A percentile compares a stretch with the other conserved stretches of the same genome.
phyloP scores from a whole-genome alignment of 345 rosid species.

The Ricinus communis region DNA sequence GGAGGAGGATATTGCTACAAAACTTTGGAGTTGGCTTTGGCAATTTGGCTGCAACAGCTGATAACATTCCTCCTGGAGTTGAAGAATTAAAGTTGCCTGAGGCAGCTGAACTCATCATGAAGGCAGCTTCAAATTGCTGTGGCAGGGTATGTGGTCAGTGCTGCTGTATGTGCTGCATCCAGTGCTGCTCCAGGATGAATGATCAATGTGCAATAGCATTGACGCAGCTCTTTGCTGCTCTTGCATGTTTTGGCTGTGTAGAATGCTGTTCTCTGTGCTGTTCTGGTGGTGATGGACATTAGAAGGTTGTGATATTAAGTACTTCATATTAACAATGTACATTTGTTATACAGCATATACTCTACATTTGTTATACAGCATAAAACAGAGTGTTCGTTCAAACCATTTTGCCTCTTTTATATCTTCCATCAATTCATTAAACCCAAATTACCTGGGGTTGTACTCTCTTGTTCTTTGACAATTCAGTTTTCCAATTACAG shows the following conservation, averaged over 20 bases:
- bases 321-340: background rate
- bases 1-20: slow-evolving; percentile 34
- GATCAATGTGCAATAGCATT: slow-evolving; percentile 56
- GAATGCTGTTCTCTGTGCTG: slow-evolving; percentile 86
- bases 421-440: background rate
- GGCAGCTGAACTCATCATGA: slow-evolving; percentile 70
- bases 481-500: too few relatives aligned
- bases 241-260: slow-evolving; percentile 75
- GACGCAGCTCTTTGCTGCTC: slow-evolving; percentile 60
- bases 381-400: background rate
- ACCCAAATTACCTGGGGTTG: too few relatives aligned
- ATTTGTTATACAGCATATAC: background rate
- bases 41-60: slow-evolving; percentile 56
- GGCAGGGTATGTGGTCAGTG: slow-evolving; percentile 48
- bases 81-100: slow-evolving; percentile 58
- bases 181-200: slow-evolving; percentile 64
- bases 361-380: background rate
- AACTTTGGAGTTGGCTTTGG: slow-evolving; percentile 70
- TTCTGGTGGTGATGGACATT: slow-evolving; percentile 43
- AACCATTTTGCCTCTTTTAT: background rate
- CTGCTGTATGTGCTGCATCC: slow-evolving; percentile 87
- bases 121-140: slow-evolving; percentile 82
- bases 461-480: too few relatives aligned
- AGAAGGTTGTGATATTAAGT: background rate
- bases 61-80: slow-evolving; percentile 60